Evolutionary conservation across 2,329 filamentous ascomycete genomes (phyloP).

Genomic region (Epicoccum sorghinum): DNA sequence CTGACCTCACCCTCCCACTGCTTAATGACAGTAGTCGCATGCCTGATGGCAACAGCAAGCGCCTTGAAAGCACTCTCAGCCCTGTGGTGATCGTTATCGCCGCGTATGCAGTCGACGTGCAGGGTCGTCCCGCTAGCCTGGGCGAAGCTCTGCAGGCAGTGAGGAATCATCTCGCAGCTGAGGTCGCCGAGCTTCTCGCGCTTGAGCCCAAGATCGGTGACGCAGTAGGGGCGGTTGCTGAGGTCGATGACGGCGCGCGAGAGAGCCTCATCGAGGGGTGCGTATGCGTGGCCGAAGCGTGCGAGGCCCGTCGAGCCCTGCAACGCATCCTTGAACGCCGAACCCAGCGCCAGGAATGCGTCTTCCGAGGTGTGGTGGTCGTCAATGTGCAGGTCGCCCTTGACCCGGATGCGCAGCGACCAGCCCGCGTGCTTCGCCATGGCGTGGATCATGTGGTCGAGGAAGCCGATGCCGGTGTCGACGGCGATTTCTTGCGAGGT

Average conservation of each 20-base stretch:
- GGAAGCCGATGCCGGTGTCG: constrained; percentile 93
- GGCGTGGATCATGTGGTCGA: constrained; percentile 98
- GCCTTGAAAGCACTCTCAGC: constrained; percentile 98
- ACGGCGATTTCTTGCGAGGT: constrained; percentile 85
- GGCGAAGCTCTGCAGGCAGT: constrained; percentile 93
- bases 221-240: constrained; percentile 85
- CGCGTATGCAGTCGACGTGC: constrained; percentile 90
- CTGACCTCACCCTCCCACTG: constrained; percentile 91
- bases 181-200: constrained; percentile 94
- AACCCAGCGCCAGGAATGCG: constrained; percentile 86
- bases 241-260: constrained; percentile 94
- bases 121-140: constrained; percentile 89
- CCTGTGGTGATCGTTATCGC: constrained; percentile 93
- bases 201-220: constrained; percentile 82
- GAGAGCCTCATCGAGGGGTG: constrained; percentile 92
- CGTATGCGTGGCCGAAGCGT: constrained; percentile 90
- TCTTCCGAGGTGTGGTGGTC: constrained; percentile 99
- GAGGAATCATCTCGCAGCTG: constrained; percentile 91
- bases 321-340: constrained; percentile 81
- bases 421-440: constrained; percentile 95
- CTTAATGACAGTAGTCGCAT: constrained; percentile 74
- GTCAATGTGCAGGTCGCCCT: constrained; percentile 94
- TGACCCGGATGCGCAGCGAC: constrained; percentile 82
- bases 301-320: constrained; percentile 80
- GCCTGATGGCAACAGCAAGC: constrained; percentile 81